Percentiles rank a stretch among this genome's conserved stretches.
Conservation (phyloP, 768 basidiomycete species). For the Leucocoprinus birnbaumii region DNA sequence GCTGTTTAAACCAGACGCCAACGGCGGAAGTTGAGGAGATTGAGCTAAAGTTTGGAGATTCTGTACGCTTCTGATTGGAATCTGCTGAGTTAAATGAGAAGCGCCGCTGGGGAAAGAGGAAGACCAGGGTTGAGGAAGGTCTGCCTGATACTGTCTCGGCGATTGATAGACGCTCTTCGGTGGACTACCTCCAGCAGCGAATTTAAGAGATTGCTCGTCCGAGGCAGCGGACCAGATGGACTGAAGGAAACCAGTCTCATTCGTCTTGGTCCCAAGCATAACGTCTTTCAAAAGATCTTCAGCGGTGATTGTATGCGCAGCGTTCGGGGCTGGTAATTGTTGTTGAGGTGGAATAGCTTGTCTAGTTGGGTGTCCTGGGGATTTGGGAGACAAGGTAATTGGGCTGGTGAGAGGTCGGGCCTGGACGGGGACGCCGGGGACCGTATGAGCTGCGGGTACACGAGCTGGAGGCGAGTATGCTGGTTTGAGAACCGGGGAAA, state of each 20-base stretch:
- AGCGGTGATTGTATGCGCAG: constrained; percentile 52
- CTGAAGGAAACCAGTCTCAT: constrained; percentile 26
- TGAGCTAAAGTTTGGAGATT: background rate
- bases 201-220: constrained; percentile 43
- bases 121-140: constrained; percentile 22
- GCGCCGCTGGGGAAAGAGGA: constrained; percentile 17
- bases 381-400: constrained; percentile 24
- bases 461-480: constrained; percentile 29
- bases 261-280: constrained; percentile 30
- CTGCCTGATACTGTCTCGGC: constrained; percentile 22
- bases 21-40: background rate
- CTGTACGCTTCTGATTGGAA: background rate
- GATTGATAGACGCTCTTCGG: constrained; percentile 29
- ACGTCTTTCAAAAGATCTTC: constrained; percentile 64
- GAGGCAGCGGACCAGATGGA: constrained; percentile 69
- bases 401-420: constrained; percentile 31
- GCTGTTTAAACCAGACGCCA: background rate
- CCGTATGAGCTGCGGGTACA: constrained; percentile 15
- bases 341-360: constrained; percentile 1
- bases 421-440: constrained; percentile 31
- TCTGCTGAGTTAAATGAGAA: constrained; percentile 2
- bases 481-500: constrained; percentile 23
- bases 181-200: constrained; percentile 23
- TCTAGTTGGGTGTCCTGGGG: constrained; percentile 25
- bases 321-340: constrained; percentile 7